Conservation (phyloP, 345 rosid genomes). For the Hypericum androsaemum region DNA sequence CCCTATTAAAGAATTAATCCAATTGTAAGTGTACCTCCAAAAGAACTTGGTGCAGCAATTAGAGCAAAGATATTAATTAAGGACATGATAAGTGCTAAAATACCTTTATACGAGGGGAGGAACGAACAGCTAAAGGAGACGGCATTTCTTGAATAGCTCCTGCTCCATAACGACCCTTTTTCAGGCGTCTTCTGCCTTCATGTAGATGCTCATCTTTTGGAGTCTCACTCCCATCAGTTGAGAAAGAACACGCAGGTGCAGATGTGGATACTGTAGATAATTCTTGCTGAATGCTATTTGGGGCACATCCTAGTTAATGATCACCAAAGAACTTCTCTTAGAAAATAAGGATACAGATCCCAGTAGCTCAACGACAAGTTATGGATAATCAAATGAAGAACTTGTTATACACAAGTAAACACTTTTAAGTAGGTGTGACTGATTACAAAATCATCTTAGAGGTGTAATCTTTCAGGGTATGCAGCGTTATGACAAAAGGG, state of each 20-base stretch:
- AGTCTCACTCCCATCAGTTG: slow-evolving; percentile 47
- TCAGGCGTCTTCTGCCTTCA: slow-evolving; percentile 12
- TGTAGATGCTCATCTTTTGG: slow-evolving; percentile 29
- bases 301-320: slow-evolving; percentile 29
- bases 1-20: not conserved
- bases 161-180: slow-evolving; percentile 26
- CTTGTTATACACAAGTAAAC: too few relatives aligned
- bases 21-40: too few relatives aligned
- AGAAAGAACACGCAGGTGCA: slow-evolving; percentile 53
- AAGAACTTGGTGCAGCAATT: too few relatives aligned
- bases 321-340: not conserved
- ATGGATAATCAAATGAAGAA: too few relatives aligned
- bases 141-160: slow-evolving; percentile 20
- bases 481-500: not conserved
- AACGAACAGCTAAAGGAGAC: slow-evolving; percentile 51
- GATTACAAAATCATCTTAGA: too few relatives aligned
- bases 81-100: slow-evolving; percentile 1
- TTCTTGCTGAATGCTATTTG: slow-evolving; percentile 42
- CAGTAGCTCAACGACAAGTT: too few relatives aligned
- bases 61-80: not conserved
- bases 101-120: slow-evolving; percentile 59
- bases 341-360: too few relatives aligned
- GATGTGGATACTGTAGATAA: slow-evolving; percentile 42
- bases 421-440: too few relatives aligned
- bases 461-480: too few relatives aligned